These are phyloP conservation scores for Schoenoplectus triqueter DNA, from an alignment of 202 grass and related monocot genomes.

Conservation along the genomic window DNA sequence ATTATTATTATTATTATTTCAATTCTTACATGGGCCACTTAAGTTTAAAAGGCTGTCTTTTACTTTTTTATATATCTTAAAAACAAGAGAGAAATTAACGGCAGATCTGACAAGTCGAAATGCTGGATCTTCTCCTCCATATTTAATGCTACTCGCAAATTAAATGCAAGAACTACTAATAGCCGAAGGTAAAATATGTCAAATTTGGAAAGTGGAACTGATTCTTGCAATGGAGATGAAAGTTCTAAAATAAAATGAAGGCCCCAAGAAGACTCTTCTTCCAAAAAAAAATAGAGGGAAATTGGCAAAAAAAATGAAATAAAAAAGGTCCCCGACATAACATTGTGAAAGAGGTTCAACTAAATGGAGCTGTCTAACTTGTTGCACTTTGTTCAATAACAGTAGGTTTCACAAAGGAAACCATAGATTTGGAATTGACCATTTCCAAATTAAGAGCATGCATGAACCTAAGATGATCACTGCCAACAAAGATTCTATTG, in stretches of 20 bases:
- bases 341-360: conserved; percentile 24
- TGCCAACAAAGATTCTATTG: conserved; percentile 14
- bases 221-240: conserved; percentile 26
- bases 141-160: not conserved
- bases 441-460: conserved; percentile 14
- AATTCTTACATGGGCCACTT: no score
- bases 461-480: conserved; percentile 19
- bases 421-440: conserved; percentile 13
- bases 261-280: not conserved
- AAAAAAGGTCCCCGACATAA: conserved; percentile 19
- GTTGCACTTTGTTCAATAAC: not conserved
- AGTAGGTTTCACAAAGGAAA: conserved; percentile 23
- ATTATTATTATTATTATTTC: no score
- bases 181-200: not conserved
- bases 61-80: not conserved
- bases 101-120: not conserved
- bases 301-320: not conserved
- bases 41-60: not conserved
- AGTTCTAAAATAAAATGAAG: not conserved
- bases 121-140: not conserved
- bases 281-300: not conserved
- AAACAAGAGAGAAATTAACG: not conserved
- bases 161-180: not conserved
- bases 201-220: conserved; percentile 22
- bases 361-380: conserved; percentile 8